phyloP scores from a whole-genome alignment of 768 basidiomycete species.

The Rhodotorula taiwanensis region DNA sequence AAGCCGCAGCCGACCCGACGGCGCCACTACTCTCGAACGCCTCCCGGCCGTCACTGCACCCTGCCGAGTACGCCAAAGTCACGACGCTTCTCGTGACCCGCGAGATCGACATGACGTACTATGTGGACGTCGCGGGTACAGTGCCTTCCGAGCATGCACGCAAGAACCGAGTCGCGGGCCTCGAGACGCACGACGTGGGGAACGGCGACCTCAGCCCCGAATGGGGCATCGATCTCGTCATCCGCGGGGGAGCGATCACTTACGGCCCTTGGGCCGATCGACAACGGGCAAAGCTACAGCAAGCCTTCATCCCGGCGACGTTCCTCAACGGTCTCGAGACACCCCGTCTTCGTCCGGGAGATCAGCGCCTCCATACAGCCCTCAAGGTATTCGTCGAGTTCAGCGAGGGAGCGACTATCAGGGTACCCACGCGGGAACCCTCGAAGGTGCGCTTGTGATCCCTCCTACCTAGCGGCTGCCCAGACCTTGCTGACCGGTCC shows the following conservation, averaged over 20 bases:
- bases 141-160: slow-evolving; percentile 51
- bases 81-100: slow-evolving; percentile 73
- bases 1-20: slow-evolving; percentile 21
- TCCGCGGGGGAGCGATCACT: slow-evolving; percentile 65
- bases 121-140: slow-evolving; percentile 71
- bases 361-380: slow-evolving; percentile 72
- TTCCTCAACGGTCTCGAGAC: slow-evolving; percentile 61
- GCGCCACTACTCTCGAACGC: no score
- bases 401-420: slow-evolving; percentile 64
- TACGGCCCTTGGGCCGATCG: slow-evolving; percentile 98
- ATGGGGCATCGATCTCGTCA: slow-evolving; percentile 81
- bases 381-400: slow-evolving; percentile 76
- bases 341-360: slow-evolving; percentile 57
- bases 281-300: slow-evolving; percentile 73
- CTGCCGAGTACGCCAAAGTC: slow-evolving; percentile 76
- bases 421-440: slow-evolving; percentile 82
- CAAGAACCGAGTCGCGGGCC: slow-evolving; percentile 7
- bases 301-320: slow-evolving; percentile 70
- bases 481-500: no score
- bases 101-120: slow-evolving; percentile 72
- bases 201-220: slow-evolving; percentile 84
- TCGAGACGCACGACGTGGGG: slow-evolving; percentile 57
- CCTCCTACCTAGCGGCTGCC: background rate
- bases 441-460: slow-evolving; percentile 61
- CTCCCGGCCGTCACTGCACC: slow-evolving; percentile 18